Conservation (phyloP, 192 early-diverging fungal species). For the Pilaira anomala region DNA sequence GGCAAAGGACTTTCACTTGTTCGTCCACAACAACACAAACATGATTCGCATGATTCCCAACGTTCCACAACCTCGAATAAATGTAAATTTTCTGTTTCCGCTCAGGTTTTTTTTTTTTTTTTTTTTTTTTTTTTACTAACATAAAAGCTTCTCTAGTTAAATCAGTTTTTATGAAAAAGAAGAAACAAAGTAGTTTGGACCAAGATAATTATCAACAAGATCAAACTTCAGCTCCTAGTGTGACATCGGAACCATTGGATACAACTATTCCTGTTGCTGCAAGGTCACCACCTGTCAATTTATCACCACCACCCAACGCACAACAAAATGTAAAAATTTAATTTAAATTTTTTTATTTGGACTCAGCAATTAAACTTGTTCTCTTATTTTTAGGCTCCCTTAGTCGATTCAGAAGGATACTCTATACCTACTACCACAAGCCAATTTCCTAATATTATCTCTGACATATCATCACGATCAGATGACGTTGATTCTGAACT, state of each 20-base stretch:
- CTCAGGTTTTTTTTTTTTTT: neutral
- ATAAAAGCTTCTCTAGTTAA: neutral
- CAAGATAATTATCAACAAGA: neutral
- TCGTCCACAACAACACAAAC: neutral
- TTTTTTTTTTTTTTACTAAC: neutral
- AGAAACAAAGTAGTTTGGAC: conserved; percentile 10
- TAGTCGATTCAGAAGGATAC: conserved; percentile 4
- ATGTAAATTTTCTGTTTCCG: conserved; percentile 1
- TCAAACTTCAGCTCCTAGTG: neutral
- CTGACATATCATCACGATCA: conserved; percentile 1
- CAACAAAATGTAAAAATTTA: neutral
- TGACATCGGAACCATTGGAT: neutral
- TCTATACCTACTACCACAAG: conserved; percentile 6
- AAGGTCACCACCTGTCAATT: neutral
- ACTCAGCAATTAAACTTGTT: neutral
- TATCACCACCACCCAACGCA: neutral
- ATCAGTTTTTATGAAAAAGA: conserved; percentile 18
- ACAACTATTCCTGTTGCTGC: too few species aligned
- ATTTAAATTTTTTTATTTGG: too few species aligned
- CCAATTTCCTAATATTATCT: neutral
- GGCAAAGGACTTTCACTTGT: neutral
- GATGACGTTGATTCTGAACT: conserved; percentile 1
- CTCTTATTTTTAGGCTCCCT: neutral
- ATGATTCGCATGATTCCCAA: neutral
- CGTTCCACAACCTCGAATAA: neutral